A percentile compares a stretch with the other conserved stretches of the same genome.
Evolutionary conservation across 768 basidiomycete genomes (phyloP).

Genomic region (Clitopilus passeckerianus): DNA sequence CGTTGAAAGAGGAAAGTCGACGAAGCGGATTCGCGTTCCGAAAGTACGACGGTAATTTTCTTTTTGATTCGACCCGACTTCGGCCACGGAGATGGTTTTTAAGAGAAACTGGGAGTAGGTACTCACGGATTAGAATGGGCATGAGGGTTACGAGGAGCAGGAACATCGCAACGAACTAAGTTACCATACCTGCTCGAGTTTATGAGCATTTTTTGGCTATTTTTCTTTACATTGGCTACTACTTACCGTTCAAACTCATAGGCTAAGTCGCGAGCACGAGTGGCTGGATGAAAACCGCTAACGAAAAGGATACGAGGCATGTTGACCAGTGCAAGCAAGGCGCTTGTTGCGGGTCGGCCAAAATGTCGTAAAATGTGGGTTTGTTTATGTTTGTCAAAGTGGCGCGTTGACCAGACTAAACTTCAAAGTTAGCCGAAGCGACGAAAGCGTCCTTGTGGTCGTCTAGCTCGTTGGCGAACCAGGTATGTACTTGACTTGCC

Average conservation of each 20-base stretch:
- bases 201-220: neutral
- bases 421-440: slow-evolving; percentile 9
- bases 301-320: slow-evolving; percentile 88
- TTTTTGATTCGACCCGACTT: slow-evolving; percentile 25
- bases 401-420: slow-evolving; percentile 15
- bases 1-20: slow-evolving; percentile 14
- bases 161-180: slow-evolving; percentile 85
- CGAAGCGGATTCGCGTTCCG: slow-evolving; percentile 9
- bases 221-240: neutral
- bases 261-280: slow-evolving; percentile 79
- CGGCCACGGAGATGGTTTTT: slow-evolving; percentile 13
- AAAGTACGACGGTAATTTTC: slow-evolving; percentile 20
- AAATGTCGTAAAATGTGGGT: slow-evolving; percentile 13
- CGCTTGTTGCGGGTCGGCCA: slow-evolving; percentile 9
- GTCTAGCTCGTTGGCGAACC: neutral
- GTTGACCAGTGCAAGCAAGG: slow-evolving; percentile 16
- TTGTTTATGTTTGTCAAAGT: slow-evolving; percentile 28
- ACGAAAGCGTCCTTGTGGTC: neutral
- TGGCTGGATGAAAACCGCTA: slow-evolving; percentile 79
- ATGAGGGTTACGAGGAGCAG: slow-evolving; percentile 76
- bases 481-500: neutral
- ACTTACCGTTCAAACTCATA: slow-evolving; percentile 80
- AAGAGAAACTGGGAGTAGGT: slow-evolving; percentile 8
- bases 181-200: slow-evolving; percentile 63
- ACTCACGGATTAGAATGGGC: slow-evolving; percentile 83